A percentile compares a stretch with the other conserved stretches of the same genome.
These are phyloP conservation scores for Camptophora hylomeconis DNA, from an alignment of 2,329 filamentous ascomycete genomes.

Conservation along the genomic window DNA sequence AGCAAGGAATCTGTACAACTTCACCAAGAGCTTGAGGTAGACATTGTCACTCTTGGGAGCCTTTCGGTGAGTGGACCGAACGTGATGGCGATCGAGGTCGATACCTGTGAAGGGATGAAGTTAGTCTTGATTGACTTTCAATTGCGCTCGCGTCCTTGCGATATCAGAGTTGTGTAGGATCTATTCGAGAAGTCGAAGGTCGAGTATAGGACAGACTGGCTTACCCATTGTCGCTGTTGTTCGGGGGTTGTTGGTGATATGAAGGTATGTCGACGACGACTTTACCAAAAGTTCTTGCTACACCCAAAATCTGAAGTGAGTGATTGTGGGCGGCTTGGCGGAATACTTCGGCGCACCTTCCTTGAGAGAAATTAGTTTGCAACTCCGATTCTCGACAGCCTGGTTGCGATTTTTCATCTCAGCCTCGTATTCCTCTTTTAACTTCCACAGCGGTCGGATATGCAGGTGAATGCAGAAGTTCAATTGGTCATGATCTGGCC, in stretches of 20 bases:
- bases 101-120: conserved; percentile 34
- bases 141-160: no score
- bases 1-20: conserved; percentile 94
- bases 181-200: neutral
- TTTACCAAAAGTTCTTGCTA: conserved; percentile 5
- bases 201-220: conserved; percentile 2
- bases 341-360: no score
- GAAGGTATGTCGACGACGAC: conserved; percentile 12
- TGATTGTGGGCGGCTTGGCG: no score
- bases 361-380: no score
- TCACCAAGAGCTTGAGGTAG: conserved; percentile 93
- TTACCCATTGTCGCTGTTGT: conserved; percentile 17
- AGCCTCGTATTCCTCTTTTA: no score
- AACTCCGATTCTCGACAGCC: no score
- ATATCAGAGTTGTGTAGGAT: conserved; percentile 1
- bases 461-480: no score
- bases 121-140: neutral
- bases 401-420: no score
- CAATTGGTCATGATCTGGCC: no score
- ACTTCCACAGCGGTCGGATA: no score
- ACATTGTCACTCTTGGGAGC: conserved; percentile 97
- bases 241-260: conserved; percentile 8
- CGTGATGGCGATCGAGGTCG: conserved; percentile 50
- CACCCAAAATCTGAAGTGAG: no score
- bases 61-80: conserved; percentile 65